Evolutionary conservation across 169 alveolate species (phyloP).

Genomic region (Eimeria acervulina): DNA sequence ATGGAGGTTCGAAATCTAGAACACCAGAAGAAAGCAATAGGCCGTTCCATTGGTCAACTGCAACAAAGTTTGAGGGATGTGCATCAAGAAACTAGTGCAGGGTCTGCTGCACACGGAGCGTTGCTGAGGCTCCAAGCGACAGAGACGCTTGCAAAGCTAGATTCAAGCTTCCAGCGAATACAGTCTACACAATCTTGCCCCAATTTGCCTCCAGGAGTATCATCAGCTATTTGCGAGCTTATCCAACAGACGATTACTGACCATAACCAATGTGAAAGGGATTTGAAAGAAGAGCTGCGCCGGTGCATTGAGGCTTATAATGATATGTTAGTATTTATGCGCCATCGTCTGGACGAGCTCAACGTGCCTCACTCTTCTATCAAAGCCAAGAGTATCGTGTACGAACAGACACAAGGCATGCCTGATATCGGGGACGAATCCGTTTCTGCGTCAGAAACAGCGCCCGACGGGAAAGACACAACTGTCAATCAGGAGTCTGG

Average conservation of each 20-base stretch:
- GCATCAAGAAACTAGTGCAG: background rate
- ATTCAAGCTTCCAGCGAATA: constrained; percentile 11
- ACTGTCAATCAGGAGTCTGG: background rate
- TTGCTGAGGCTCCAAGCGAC: constrained; percentile 32
- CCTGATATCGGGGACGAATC: background rate
- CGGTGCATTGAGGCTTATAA: background rate
- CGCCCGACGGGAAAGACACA: background rate
- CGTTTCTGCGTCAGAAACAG: background rate
- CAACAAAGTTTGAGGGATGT: constrained; percentile 15
- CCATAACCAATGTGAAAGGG: background rate
- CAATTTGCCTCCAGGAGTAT: background rate
- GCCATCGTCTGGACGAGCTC: constrained; percentile 12
- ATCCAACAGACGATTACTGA: background rate
- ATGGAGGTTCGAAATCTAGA: constrained; percentile 60
- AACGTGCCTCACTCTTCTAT: constrained; percentile 3
- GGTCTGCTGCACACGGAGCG: constrained; percentile 23
- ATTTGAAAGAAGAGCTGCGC: background rate
- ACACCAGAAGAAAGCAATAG: constrained; percentile 32
- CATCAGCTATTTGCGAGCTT: constrained; percentile 7
- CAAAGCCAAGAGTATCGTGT: background rate
- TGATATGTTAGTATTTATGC: constrained; percentile 37
- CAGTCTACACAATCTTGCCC: background rate
- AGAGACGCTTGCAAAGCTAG: constrained; percentile 38
- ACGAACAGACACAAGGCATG: background rate
- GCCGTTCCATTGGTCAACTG: constrained; percentile 62